Evolutionary conservation across 495 filamentous ascomycete genomes (phyloP).

Genomic region (Penicillium chermesinum): DNA sequence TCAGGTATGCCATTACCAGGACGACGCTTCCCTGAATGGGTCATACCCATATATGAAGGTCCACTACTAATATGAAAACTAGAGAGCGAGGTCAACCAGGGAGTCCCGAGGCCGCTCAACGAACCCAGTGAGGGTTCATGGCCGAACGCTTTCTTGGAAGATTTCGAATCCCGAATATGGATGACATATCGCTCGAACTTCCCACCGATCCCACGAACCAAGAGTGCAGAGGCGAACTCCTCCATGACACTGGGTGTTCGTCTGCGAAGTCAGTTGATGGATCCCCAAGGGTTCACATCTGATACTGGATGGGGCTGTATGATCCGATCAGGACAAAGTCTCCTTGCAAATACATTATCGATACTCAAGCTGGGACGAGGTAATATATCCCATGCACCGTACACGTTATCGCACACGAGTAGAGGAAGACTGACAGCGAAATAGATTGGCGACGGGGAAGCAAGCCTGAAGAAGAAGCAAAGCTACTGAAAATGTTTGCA

Average conservation of each 20-base stretch:
- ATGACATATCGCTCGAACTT: conserved; percentile 95
- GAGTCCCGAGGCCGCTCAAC: no score
- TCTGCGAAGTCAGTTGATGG: conserved; percentile 72
- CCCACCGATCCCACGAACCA: conserved; percentile 69
- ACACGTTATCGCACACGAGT: conserved; percentile 52
- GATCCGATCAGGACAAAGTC: conserved; percentile 93
- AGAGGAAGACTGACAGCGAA: conserved; percentile 11
- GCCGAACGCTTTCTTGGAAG: conserved; percentile 81
- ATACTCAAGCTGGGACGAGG: conserved; percentile 74
- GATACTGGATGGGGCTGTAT: conserved; percentile 99
- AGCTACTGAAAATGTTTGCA: conserved; percentile 78
- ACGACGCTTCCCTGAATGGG: background rate
- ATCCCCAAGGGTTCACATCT: conserved; percentile 79
- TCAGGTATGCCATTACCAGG: conserved; percentile 9
- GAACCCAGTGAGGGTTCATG: conserved; percentile 37
- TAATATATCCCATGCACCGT: conserved; percentile 30
- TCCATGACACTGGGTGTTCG: conserved; percentile 82
- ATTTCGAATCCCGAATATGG: conserved; percentile 93
- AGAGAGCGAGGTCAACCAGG: background rate
- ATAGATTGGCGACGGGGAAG: conserved; percentile 74
- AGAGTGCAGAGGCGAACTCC: conserved; percentile 62
- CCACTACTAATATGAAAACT: background rate
- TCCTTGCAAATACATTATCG: conserved; percentile 79
- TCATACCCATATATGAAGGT: background rate
- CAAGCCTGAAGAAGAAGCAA: conserved; percentile 57